phyloP scores from a whole-genome alignment of 2,329 filamentous ascomycete species.

The Fusarium sp. region DNA sequence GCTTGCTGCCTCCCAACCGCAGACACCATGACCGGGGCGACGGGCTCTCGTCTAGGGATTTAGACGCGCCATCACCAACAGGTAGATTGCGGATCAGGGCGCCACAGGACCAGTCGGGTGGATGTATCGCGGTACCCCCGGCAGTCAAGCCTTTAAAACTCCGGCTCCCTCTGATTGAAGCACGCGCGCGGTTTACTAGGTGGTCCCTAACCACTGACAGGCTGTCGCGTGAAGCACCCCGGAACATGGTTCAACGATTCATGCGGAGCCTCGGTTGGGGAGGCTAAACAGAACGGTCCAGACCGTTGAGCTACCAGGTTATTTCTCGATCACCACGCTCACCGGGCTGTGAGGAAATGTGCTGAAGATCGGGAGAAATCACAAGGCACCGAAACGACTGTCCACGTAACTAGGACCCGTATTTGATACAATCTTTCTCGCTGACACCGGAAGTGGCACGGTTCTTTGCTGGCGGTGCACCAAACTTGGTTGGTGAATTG shows the following conservation, averaged over 20 bases:
- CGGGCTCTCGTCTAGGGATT: neutral
- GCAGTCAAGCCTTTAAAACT: slow-evolving; percentile 23
- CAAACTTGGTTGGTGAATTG: neutral
- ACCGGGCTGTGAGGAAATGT: neutral
- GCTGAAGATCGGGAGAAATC: slow-evolving; percentile 22
- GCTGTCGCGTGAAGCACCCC: slow-evolving; percentile 2
- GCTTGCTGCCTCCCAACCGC: neutral
- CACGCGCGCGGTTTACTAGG: neutral
- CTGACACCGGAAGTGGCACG: slow-evolving; percentile 8
- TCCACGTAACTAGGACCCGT: neutral
- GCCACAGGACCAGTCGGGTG: slow-evolving; percentile 15
- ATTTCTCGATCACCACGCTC: slow-evolving; percentile 20
- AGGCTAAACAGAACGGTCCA: slow-evolving; percentile 27
- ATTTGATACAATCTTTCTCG: neutral
- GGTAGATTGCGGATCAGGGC: neutral
- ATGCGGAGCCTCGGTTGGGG: slow-evolving; percentile 21
- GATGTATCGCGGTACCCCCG: slow-evolving; percentile 3
- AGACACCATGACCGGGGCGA: neutral
- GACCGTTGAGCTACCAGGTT: slow-evolving; percentile 18
- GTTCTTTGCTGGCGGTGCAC: neutral
- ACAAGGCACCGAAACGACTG: neutral
- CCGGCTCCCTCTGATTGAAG: slow-evolving; percentile 12
- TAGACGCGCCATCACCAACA: neutral
- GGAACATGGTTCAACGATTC: slow-evolving; percentile 3
- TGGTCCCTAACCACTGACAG: neutral